Evolutionary conservation across 2,329 filamentous ascomycete genomes (phyloP).

Genomic region (Talaromyces sp.): DNA sequence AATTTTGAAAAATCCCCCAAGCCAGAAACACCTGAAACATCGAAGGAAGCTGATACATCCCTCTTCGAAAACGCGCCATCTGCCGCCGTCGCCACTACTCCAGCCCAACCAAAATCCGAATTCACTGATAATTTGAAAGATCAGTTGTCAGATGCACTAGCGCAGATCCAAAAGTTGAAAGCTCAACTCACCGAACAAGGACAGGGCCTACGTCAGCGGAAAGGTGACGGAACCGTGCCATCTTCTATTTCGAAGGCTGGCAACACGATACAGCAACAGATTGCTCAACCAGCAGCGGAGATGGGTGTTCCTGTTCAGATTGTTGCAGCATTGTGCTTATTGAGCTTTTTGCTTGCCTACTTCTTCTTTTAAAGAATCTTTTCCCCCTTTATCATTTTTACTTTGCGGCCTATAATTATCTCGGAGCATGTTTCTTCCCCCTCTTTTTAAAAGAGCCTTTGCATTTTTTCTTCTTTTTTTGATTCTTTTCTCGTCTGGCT

Average conservation of each 20-base stretch:
- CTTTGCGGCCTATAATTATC: neutral
- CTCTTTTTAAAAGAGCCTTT: neutral
- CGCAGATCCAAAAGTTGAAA: slow-evolving; percentile 63
- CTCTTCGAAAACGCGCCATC: slow-evolving; percentile 48
- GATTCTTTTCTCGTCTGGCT: neutral
- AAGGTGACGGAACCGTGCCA: slow-evolving; percentile 52
- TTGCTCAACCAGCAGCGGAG: slow-evolving; percentile 51
- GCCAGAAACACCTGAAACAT: slow-evolving; percentile 37
- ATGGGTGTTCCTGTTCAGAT: slow-evolving; percentile 78
- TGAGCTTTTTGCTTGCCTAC: slow-evolving; percentile 92
- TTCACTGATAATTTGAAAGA: slow-evolving; percentile 23
- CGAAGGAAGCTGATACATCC: slow-evolving; percentile 30
- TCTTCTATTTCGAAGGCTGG: slow-evolving; percentile 34
- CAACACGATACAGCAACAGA: slow-evolving; percentile 50
- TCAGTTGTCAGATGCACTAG: slow-evolving; percentile 70
- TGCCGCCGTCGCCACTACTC: slow-evolving; percentile 43
- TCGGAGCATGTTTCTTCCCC: slow-evolving; percentile 3
- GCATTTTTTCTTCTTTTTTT: neutral
- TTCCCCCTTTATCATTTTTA: neutral
- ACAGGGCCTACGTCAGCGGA: slow-evolving; percentile 69
- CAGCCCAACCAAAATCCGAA: slow-evolving; percentile 57
- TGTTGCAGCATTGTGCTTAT: slow-evolving; percentile 73
- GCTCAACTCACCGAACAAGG: slow-evolving; percentile 56
- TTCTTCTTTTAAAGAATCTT: slow-evolving; percentile 71
- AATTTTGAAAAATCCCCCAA: slow-evolving; percentile 33